phyloP scores from a whole-genome alignment of 768 basidiomycete genomes.

The Lactarius tabidus region DNA sequence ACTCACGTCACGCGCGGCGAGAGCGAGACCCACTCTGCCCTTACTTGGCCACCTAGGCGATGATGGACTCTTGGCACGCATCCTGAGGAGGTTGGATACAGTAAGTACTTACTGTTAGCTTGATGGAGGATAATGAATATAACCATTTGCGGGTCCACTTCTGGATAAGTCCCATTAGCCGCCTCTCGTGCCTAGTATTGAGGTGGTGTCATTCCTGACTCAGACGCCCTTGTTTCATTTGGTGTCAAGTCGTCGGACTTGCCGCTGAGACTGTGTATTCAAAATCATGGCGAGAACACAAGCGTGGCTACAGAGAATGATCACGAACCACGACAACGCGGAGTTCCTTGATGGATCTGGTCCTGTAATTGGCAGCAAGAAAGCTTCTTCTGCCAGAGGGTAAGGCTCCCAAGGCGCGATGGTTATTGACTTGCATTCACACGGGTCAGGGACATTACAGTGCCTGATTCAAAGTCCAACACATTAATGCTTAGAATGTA shows the following conservation, averaged over 20 bases:
- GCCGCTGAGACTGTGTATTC: background rate
- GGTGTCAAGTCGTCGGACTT: background rate
- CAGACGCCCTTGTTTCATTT: background rate
- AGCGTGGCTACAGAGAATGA: too few species aligned
- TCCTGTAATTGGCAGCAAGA: too few species aligned
- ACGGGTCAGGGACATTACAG: too few species aligned
- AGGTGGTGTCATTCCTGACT: background rate
- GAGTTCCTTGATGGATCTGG: too few species aligned
- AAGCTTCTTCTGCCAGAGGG: background rate
- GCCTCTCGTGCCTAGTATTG: background rate
- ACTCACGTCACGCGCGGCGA: too few species aligned
- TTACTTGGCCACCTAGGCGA: background rate
- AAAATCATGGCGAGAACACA: too few species aligned
- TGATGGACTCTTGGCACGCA: too few species aligned
- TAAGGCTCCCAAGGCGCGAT: too few species aligned
- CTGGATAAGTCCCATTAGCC: background rate
- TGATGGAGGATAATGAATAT: background rate
- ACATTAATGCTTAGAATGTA: background rate
- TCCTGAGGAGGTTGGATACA: background rate
- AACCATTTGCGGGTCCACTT: too few species aligned
- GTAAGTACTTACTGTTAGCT: too few species aligned
- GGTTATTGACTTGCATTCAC: too few species aligned
- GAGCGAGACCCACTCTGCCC: too few species aligned
- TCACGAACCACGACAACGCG: background rate
- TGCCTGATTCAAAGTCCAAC: background rate